These are phyloP conservation scores for Gossypium herbaceum DNA, from an alignment of 345 rosid genomes.

Conservation along the genomic window DNA sequence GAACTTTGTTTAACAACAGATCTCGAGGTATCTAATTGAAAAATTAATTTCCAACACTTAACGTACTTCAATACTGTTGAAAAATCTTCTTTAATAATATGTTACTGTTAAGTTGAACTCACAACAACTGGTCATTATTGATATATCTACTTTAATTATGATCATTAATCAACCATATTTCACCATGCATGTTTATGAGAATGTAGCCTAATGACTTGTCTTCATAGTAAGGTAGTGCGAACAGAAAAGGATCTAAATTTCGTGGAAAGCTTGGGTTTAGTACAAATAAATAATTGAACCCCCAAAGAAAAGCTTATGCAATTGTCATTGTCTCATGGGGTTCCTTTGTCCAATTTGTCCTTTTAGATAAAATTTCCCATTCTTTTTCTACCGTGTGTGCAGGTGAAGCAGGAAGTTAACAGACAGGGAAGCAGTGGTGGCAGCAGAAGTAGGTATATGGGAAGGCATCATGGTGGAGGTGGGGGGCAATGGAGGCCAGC, in stretches of 20 bases:
- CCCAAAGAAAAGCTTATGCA: neutral
- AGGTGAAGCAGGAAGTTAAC: slow-evolving; percentile 24
- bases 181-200: neutral
- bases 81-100: neutral
- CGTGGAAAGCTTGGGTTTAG: slow-evolving; percentile 4
- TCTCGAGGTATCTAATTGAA: neutral
- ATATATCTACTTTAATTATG: no score
- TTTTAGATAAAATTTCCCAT: neutral
- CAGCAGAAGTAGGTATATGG: slow-evolving; percentile 19
- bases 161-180: no score
- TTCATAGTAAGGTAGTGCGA: neutral
- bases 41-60: neutral
- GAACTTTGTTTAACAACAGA: slow-evolving; percentile 10
- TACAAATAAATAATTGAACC: neutral
- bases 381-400: neutral
- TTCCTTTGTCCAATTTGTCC: neutral
- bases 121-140: no score
- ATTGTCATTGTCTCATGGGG: neutral
- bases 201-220: neutral
- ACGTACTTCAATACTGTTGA: neutral
- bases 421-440: slow-evolving; percentile 28
- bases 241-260: neutral
- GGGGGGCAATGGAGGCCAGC: slow-evolving; percentile 82
- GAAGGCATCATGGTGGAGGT: slow-evolving; percentile 30
- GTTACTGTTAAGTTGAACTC: no score